Evolutionary conservation across 208 protist genomes (phyloP), one percentile per base, ranked within the genome.

Genomic region (Porcisia hertigi): DNA sequence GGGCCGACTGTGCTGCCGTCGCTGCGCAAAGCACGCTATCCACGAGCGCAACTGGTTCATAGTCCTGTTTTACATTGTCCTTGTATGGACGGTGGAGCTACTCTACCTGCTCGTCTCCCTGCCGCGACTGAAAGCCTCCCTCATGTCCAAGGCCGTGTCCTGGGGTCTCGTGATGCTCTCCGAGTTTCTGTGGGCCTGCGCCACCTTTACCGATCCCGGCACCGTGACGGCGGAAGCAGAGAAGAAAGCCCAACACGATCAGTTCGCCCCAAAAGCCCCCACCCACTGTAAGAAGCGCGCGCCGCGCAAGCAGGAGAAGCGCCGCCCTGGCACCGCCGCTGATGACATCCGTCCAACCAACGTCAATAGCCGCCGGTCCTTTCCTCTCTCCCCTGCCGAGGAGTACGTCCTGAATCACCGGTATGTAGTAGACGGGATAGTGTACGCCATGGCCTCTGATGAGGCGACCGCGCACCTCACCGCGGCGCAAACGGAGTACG

Each of bases 21-120:
- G 76, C 36, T 91, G 80, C 72, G 47, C 66, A 18, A 73, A 88
- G 3, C 76, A 91, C 77, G 82, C 80, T 12, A 70, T 91, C 12
- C 57, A 77, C 41, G 84, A 93, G 63, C 87, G 91, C 25, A 91
- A 98, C 75, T 93, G 88, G 79, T 82, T 90, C 62, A 94, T 97
- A 79, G 88, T 96, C 43, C 63, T 87, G n/a, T 93, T 96, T 55
- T 98, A 98, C 78, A 73, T 95, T 69, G 72, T 83, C 0, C 82
- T 98, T 5, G 93, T 97, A n/a, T 92, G 88, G 85, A 83, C 88
- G 53, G 91, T 91, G 67, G 92, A 97, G 72, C 73, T 86, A 25
- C 59, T 97, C 4, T 98, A 97, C 80, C 77, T 97, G 3, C 67
- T 90, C 43, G 49, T 90, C 45, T 75, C 82, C 49, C 76, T 97